Evolutionary conservation across 305 asterid species (phyloP), one percentile per base, ranked within the genome.

Genomic region (Fraxinus paxiana): DNA sequence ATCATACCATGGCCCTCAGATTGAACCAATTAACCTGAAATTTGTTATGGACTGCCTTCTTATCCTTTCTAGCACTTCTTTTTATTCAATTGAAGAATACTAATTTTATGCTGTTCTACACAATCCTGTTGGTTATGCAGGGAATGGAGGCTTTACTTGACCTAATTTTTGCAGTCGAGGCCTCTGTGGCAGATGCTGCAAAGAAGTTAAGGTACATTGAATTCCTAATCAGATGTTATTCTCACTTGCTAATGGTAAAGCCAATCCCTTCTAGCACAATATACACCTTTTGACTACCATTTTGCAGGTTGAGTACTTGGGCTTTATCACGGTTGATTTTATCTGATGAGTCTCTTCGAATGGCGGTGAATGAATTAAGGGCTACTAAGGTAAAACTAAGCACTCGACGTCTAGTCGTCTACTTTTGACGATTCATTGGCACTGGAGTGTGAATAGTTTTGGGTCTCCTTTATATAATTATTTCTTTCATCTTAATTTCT

Each of bases 61-160:
- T 48, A 77, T 78, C 77, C 71, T 8, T 30, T 34, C 61, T 74
- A 61, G 17, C 43, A 75, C 73, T 80, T 51, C 28, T 38, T 37
- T 80, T 76, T 33, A 34, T 54, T 73, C 71, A 31, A 22, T 56
- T 30, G 56, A 77, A 17, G 74, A 56, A 56, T 65, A 63, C 56
- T 41, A 38, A 15, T 33, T 69, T 6, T 41, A 77, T 73, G 51
- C 54, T 63, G 72, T 78, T 82, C 77, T 54, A 22, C 72, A 81
- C 48, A 18, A 24, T n/a, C 72, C 79, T 76, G 80, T 54, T 85
- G 78, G 56, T 80, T 83, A 75, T 65, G 51, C 88, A 92, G 98
- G 98, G 98, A 83, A 90, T 92, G 97, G 97, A 94, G 88, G 97
- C 96, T 83, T 86, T 94, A 86, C 89, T 94, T 26, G 98, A 94